Base-by-base conservation (phyloP, 2,329 filamentous ascomycete species). In the Fusarium verticillioides region DNA sequence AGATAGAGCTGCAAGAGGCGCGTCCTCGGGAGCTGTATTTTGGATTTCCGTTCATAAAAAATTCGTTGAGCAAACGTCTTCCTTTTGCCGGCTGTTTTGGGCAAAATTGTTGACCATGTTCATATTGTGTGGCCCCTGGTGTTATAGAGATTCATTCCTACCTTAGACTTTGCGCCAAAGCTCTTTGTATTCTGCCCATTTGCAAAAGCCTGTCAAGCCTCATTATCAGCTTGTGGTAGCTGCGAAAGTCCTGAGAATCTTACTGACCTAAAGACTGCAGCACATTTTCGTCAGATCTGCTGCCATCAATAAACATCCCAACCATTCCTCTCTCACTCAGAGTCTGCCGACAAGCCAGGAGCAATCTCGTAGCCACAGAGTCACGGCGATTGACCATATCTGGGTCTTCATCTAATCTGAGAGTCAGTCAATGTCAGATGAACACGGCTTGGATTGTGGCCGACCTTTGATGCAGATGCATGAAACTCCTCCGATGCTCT, bases 401-500 rank as follows among this genome's bases (percentile, higher is more conserved):
- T 6, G 82, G 79, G 67, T 85, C 81, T 23, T 84, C 83, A 53
- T 87, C 86, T 87, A n/a, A 57, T 53, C n/a, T 30, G 11, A 37
- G 9, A 18, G 47, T 74, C 36, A 77, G 74, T 52, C 18, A 57
- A 46, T 32, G 11, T 28, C 13, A 23, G 50, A 66, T 39, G 26
- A 71, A 72, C 49, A 23, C 43, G 37, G 18, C 30, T 69, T 37
- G 23, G 19, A 26, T 32, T n/a, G 23, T 43, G 43, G 83, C 86
- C 68, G 78, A 89, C 89, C 86, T 77, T 83, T 81, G 70, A 90
- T 86, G 79, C 87, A 90, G 59, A 91, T 87, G 78, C 89, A 91
- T n/a, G 88, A 86, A 40, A 89, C 85, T 32, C 89, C 89, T 50
- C 89, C 89, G 46, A 89, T 85, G 66, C 87, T 83, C 47, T 80